These are phyloP conservation scores for Amanita thiersii DNA, from an alignment of 768 basidiomycete species.

Conservation along the genomic window DNA sequence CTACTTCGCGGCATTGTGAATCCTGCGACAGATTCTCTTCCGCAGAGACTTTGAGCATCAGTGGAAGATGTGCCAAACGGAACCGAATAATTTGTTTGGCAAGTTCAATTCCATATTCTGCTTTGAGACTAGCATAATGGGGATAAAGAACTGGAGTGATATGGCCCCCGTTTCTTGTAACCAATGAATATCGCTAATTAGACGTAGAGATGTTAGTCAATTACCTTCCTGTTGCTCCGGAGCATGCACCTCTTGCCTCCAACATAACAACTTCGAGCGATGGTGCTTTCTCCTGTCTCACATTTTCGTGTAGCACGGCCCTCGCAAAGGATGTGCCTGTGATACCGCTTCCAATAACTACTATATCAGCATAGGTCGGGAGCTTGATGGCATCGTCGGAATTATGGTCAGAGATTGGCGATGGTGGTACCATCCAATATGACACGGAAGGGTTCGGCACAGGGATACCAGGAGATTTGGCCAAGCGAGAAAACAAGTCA, in stretches of 20 bases:
- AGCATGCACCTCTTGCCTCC: constrained; percentile 73
- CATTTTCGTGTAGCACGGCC: constrained; percentile 28
- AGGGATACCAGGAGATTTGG: constrained; percentile 35
- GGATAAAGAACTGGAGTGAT: constrained; percentile 52
- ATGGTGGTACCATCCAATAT: constrained; percentile 43
- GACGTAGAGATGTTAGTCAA: constrained; percentile 15
- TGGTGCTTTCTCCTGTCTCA: constrained; percentile 15
- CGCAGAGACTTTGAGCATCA: constrained; percentile 39
- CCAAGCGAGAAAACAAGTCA: constrained; percentile 19
- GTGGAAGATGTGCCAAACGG: constrained; percentile 47
- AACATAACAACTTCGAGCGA: constrained; percentile 55
- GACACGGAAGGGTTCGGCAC: constrained; percentile 35
- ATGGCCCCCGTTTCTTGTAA: constrained; percentile 61
- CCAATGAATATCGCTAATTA: constrained; percentile 2
- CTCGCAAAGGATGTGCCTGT: constrained; percentile 41
- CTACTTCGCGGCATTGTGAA: constrained; percentile 51
- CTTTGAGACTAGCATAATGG: constrained; percentile 43
- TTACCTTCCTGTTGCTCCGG: constrained; percentile 69
- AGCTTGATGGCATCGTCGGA: constrained; percentile 5
- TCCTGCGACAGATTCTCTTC: constrained; percentile 43
- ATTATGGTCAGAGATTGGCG: constrained; percentile 23
- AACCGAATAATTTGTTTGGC: constrained; percentile 54
- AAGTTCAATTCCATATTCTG: constrained; percentile 31
- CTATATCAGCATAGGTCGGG: constrained; percentile 36
- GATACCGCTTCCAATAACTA: constrained; percentile 50